phyloP scores from a whole-genome alignment of 306 rosid species.

The Vigna angularis region DNA sequence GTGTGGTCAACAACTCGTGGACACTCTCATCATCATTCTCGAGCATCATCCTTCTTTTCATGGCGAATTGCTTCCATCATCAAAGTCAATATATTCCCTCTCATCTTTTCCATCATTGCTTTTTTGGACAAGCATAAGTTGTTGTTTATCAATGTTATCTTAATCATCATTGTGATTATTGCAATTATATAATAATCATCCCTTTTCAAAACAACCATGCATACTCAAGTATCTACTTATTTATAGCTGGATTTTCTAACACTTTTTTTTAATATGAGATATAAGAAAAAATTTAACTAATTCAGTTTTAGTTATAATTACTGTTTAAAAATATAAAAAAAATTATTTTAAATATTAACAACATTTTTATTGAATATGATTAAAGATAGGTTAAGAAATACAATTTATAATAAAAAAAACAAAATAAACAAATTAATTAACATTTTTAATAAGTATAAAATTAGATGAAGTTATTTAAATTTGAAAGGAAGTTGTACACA shows the following conservation, averaged over 20 bases:
- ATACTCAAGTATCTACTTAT: neutral
- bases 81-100: conserved; percentile 44
- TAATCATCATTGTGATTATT: conserved; percentile 35
- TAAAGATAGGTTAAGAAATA: too few relatives aligned
- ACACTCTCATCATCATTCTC: conserved; percentile 36
- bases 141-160: conserved; percentile 30
- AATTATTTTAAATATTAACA: too few relatives aligned
- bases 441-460: too few relatives aligned
- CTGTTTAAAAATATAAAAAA: too few relatives aligned
- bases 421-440: too few relatives aligned
- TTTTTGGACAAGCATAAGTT: conserved; percentile 24
- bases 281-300: too few relatives aligned
- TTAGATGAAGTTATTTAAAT: too few relatives aligned
- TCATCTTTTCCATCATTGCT: conserved; percentile 38
- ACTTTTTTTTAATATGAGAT: neutral
- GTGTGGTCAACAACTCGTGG: conserved; percentile 50
- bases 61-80: conserved; percentile 40
- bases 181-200: conserved; percentile 43
- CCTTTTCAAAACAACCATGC: conserved; percentile 39
- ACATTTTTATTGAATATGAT: too few relatives aligned
- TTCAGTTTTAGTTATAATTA: too few relatives aligned
- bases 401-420: too few relatives aligned
- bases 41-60: conserved; percentile 40
- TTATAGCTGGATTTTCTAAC: neutral
- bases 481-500: too few relatives aligned